Base-by-base conservation (phyloP, 208 protist species). In the Phytomonas serpens region DNA sequence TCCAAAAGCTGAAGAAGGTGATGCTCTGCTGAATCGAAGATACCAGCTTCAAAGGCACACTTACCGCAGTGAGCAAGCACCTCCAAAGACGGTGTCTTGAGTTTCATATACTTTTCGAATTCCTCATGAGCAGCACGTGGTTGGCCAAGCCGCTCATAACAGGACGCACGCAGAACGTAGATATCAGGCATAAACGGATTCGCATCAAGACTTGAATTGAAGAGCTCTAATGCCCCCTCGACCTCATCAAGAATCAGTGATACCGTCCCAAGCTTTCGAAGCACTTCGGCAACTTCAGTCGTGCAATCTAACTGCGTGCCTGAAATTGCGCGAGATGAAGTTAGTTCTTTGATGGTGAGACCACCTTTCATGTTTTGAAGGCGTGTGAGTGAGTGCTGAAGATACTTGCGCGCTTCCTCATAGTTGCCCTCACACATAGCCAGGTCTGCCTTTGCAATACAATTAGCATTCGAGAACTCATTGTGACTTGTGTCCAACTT, bases 21-120 rank as follows among this genome's bases (percentile, higher is more conserved):
- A 31, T 57, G 64, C 36, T 83, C 77, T 4, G 87, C 87, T 23
- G 63, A 83, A 16, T 88, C 84, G 37, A 65, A 72, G 32, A 85
- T 64, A n/a, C 84, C 89, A 0, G 87, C 87, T 72, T 93, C 83
- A 30, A 84, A 75, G 4, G 91, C 91, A 65, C 88, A 96, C 80
- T 92, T 89, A 51, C 87, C 87, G 68, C 87, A 91, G 76, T 93
- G 87, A 13, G 85, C 87, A 42, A 94, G 68, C 52, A 93, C 79
- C 29, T 80, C 85, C 79, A 93, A 78, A 23, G 85, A 87, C 2
- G 91, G 80, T 61, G 71, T 66, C 32, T 52, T 79, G 40, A 96
- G 76, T 70, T 82, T 88, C 62, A 96, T 78, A 78, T 94, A 94
- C 76, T 96, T 94, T 61, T 83, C 77, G 71, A 90, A 94, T 77